Conservation (phyloP, 257 asterid genomes). For the Jacaranda copaia region DNA sequence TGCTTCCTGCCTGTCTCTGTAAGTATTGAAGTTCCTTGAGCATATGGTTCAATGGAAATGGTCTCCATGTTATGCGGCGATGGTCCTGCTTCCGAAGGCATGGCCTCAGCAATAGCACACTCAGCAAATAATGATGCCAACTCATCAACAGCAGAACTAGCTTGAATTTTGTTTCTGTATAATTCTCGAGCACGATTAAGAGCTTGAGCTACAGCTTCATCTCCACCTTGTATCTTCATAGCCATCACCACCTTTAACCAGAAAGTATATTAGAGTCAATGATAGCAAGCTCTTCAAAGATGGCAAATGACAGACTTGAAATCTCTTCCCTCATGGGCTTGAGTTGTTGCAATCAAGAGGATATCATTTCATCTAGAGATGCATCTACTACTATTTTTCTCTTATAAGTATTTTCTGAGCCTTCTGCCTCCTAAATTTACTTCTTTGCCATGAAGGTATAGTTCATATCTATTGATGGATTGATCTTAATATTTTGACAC, state of each 20-base stretch:
- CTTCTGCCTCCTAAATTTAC: no score
- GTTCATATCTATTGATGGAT: no score
- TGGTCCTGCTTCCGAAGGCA: constrained; percentile 46
- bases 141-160: constrained; percentile 67
- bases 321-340: no score
- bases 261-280: not conserved
- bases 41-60: constrained; percentile 41
- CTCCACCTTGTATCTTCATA: constrained; percentile 63
- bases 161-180: constrained; percentile 55
- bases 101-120: constrained; percentile 68
- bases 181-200: constrained; percentile 63
- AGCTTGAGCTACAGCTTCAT: constrained; percentile 54
- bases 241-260: constrained; percentile 58
- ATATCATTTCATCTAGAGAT: no score
- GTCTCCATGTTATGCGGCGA: constrained; percentile 32
- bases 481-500: no score
- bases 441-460: no score
- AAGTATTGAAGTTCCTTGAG: constrained; percentile 56
- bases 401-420: no score
- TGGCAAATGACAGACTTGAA: not conserved
- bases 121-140: constrained; percentile 69
- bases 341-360: no score
- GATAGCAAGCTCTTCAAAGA: not conserved
- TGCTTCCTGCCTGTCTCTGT: constrained; percentile 63
- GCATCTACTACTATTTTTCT: no score